A percentile compares a stretch with the other conserved stretches of the same genome.
Conservation (phyloP, 1,139 yeast species). For the Kurtzmaniella quercitrusa region DNA sequence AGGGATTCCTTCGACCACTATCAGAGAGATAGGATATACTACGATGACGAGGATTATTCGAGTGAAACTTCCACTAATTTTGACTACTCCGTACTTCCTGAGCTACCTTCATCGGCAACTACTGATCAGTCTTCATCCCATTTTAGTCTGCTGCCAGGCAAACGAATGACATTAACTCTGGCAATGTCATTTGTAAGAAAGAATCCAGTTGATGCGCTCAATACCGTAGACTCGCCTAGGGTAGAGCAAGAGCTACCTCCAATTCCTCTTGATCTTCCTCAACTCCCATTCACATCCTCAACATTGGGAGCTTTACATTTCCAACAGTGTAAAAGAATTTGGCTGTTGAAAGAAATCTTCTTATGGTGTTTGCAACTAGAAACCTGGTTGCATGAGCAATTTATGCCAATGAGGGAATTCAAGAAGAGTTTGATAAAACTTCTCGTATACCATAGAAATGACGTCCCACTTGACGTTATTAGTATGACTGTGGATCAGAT, state of each 20-base stretch:
- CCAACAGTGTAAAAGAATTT: constrained; percentile 30
- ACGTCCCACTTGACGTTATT: constrained; percentile 51
- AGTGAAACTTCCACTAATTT: constrained; percentile 20
- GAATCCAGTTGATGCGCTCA: constrained; percentile 8
- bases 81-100: constrained; percentile 41
- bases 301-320: constrained; percentile 48
- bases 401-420: constrained; percentile 48
- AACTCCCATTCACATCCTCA: constrained; percentile 53
- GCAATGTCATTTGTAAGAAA: constrained; percentile 19
- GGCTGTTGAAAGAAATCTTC: constrained; percentile 42
- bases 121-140: constrained; percentile 8
- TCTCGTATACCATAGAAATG: constrained; percentile 48
- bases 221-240: not conserved
- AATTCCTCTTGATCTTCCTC: constrained; percentile 53
- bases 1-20: not conserved
- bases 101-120: constrained; percentile 24
- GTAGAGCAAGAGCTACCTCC: constrained; percentile 37
- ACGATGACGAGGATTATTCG: constrained; percentile 4
- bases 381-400: constrained; percentile 50
- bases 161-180: constrained; percentile 17
- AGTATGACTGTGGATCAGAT: constrained; percentile 54
- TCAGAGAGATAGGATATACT: constrained; percentile 6
- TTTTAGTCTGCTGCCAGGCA: constrained; percentile 13
- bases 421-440: constrained; percentile 48
- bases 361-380: constrained; percentile 47